Evolutionary conservation across 1,284 basidiomycete genomes (phyloP).

Genomic region (Tilletiopsis washingtonensis): DNA sequence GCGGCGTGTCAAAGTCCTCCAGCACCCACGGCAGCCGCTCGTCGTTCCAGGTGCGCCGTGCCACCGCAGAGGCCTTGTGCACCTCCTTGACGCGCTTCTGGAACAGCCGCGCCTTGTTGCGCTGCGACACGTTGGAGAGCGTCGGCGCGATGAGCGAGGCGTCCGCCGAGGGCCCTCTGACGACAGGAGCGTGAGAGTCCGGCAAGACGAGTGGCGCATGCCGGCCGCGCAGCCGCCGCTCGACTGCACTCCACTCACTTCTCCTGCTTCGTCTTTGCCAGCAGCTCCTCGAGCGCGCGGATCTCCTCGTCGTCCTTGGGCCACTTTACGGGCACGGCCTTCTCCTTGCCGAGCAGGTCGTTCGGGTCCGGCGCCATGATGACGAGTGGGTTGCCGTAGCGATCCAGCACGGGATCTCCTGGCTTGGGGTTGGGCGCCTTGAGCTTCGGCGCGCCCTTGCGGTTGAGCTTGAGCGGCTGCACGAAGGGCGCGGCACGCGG

Average conservation of each 20-base stretch:
- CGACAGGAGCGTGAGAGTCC: background rate
- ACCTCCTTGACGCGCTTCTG: conserved; percentile 43
- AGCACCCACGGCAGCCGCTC: conserved; percentile 45
- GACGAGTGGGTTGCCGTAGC: conserved; percentile 34
- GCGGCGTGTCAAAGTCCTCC: conserved; percentile 42
- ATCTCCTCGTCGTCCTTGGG: conserved; percentile 8
- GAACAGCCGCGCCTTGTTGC: conserved; percentile 20
- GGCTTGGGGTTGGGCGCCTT: conserved; percentile 34
- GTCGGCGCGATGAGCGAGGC: conserved; percentile 25
- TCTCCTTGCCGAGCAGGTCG: background rate
- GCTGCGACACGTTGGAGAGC: conserved; percentile 16
- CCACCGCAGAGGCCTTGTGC: conserved; percentile 39
- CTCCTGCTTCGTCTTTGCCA: background rate
- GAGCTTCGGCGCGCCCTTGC: conserved; percentile 42
- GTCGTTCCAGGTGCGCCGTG: conserved; percentile 39
- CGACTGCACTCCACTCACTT: conserved; percentile 1
- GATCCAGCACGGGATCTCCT: conserved; percentile 37
- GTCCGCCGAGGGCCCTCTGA: conserved; percentile 3
- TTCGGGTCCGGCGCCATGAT: conserved; percentile 14
- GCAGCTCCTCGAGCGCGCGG: background rate
- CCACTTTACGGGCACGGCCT: conserved; percentile 7
- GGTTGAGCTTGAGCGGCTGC: conserved; percentile 43
- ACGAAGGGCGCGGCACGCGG: conserved; percentile 35
- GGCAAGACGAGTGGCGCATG: background rate
- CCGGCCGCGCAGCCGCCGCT: background rate